Base-by-base conservation (phyloP, 2,329 filamentous ascomycete genomes). In the Colletotrichum costaricense region DNA sequence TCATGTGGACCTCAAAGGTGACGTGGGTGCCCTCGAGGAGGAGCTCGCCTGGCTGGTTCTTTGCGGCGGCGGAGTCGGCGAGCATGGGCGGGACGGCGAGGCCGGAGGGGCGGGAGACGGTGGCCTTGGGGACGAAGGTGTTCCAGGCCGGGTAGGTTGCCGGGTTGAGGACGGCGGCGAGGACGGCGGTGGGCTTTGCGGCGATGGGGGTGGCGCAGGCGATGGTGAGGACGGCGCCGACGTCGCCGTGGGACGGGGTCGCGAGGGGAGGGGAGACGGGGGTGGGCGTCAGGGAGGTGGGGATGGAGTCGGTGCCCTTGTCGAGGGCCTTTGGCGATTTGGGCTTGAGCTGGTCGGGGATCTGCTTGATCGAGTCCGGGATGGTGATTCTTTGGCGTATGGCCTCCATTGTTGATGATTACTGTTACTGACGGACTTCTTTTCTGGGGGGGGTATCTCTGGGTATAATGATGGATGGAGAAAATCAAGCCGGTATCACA, bases 131-230 rank as follows among this genome's bases (percentile, higher is more conserved):
- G 65, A 79, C 74, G 74, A 82, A 84, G 57, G 76, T 75, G 77
- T 84, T 84, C 81, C 83, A 84, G n/a, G 72, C 56, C 5, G 79
- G 76, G 77, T 82, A 85, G 8, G 77, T 75, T 24, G 78, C 55
- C 30, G 81, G 74, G 56, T 82, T 77, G 56, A 82, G 75, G 38
- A 83, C 46, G 57, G 80, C 73, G 66, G 77, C 76, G 57, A 83
- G 74, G 63, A 79, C 82, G 33, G 74, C 74, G 9, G 72, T 74
- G 1, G 83, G 82, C 56, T 83, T 67, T 8, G 81, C 82, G 62
- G 77, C 76, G 75, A 85, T 82, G 74, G 70, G 74, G 38, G 78
- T 77, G 5, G 81, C 79, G 78, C 79, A 82, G 71, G 76, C 75
- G 57, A 83, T 65, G 16, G 70, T 73, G 54, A 73, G 63, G 42